Evolutionary conservation across 148 eudicot species (phyloP).

Genomic region (Polygonum maritimum): DNA sequence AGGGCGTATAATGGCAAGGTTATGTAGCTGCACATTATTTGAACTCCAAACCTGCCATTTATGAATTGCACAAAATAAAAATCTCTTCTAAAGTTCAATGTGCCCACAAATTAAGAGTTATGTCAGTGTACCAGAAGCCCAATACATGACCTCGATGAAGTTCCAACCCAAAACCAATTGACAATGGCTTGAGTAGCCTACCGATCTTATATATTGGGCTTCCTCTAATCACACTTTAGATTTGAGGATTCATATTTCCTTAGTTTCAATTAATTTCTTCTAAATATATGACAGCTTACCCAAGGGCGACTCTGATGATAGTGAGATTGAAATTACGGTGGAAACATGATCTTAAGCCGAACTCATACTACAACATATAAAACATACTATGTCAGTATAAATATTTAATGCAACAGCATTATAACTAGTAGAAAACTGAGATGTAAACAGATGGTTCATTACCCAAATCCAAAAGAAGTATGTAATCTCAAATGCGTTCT

Average conservation of each 20-base stretch:
- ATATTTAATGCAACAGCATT: background rate
- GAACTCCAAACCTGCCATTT: constrained; percentile 41
- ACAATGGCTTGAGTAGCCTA: no score
- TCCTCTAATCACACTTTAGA: no score
- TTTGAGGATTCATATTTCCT: no score
- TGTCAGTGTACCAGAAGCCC: no score
- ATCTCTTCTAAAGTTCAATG: no score
- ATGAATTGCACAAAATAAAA: background rate
- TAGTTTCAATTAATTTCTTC: background rate
- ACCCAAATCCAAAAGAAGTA: constrained; percentile 92
- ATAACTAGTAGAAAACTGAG: background rate
- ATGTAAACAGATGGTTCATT: constrained; percentile 15
- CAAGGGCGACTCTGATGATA: constrained; percentile 37
- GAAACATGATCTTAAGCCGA: constrained; percentile 53
- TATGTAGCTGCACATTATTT: constrained; percentile 71
- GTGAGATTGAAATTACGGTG: constrained; percentile 31
- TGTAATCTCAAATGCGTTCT: constrained; percentile 87
- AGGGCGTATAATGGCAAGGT: constrained; percentile 86
- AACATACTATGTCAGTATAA: background rate
- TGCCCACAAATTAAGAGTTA: no score
- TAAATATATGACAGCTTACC: constrained; percentile 29
- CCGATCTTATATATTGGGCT: no score
- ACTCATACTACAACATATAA: constrained; percentile 58
- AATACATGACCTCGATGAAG: no score
- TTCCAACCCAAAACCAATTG: background rate